phyloP scores from a whole-genome alignment of 805 yeast genomes.

The Ogataea paraovalis region DNA sequence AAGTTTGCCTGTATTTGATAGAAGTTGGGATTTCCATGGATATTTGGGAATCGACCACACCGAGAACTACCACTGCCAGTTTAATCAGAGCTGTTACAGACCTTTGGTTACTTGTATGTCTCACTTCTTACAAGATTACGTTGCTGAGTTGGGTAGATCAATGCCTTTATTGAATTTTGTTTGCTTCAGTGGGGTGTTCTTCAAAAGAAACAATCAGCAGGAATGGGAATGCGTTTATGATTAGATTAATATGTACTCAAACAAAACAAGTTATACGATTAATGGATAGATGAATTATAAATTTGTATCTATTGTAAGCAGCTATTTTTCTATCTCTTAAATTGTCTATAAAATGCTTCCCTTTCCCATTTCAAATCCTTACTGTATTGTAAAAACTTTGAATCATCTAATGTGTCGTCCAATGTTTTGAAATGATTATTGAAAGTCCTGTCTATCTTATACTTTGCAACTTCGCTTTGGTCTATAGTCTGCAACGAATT shows the following conservation, averaged over 20 bases:
- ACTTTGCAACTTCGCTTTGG: slow-evolving; percentile 27
- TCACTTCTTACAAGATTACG: slow-evolving; percentile 45
- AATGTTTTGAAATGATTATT: slow-evolving; percentile 22
- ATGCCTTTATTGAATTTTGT: slow-evolving; percentile 34
- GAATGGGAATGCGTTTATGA: slow-evolving; percentile 23
- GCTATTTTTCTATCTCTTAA: slow-evolving; percentile 17
- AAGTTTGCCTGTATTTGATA: slow-evolving; percentile 30
- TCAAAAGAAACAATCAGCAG: slow-evolving; percentile 15
- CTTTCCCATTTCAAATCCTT: slow-evolving; percentile 26
- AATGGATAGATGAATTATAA: too few relatives aligned
- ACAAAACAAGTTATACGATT: too few relatives aligned
- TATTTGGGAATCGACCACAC: slow-evolving; percentile 39
- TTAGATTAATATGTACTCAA: slow-evolving; percentile 7
- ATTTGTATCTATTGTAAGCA: not conserved
- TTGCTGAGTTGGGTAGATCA: slow-evolving; percentile 29
- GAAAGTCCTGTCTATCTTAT: slow-evolving; percentile 27
- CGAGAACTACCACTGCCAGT: slow-evolving; percentile 36
- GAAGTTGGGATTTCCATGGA: slow-evolving; percentile 48
- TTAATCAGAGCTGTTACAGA: slow-evolving; percentile 40
- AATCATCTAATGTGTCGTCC: slow-evolving; percentile 26
- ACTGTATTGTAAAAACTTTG: slow-evolving; percentile 20
- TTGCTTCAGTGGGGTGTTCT: slow-evolving; percentile 41
- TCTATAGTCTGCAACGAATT: slow-evolving; percentile 24
- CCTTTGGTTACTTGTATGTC: slow-evolving; percentile 38
- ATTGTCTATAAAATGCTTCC: slow-evolving; percentile 26